These are phyloP conservation scores for Gamarada debralockiae DNA, from an alignment of 495 filamentous ascomycete genomes.

Conservation along the genomic window DNA sequence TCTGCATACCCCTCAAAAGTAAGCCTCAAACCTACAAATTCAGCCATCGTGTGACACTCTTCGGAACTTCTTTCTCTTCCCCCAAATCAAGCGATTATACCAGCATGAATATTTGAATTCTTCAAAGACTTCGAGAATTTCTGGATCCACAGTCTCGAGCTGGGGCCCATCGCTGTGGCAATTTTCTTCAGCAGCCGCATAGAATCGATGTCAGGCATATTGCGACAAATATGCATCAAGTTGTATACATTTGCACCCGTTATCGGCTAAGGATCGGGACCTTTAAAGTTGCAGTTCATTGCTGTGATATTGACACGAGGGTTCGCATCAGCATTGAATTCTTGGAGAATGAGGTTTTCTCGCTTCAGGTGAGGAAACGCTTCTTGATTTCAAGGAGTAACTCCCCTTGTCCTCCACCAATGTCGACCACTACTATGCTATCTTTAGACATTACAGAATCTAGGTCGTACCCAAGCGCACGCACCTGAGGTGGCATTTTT, in stretches of 20 bases:
- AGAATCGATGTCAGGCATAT: background rate
- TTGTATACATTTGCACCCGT: background rate
- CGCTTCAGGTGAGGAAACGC: background rate
- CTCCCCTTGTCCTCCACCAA: background rate
- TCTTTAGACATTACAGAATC: background rate
- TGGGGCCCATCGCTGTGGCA: background rate
- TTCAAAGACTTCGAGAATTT: background rate
- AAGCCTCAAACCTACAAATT: background rate
- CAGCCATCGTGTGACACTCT: background rate
- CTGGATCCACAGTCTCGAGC: background rate
- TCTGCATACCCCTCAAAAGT: slow-evolving; percentile 1
- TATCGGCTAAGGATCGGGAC: background rate
- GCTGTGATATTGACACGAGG: background rate
- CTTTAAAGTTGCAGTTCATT: background rate
- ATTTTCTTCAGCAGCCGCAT: background rate
- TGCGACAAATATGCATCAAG: background rate
- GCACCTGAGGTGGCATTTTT: background rate
- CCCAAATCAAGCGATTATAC: background rate
- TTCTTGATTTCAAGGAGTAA: background rate
- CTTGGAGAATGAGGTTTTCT: background rate
- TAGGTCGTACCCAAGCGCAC: background rate
- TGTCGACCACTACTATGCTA: background rate
- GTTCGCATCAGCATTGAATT: background rate
- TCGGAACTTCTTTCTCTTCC: background rate
- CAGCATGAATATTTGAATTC: background rate